Percentiles rank a stretch among this genome's conserved stretches.
Conservation (phyloP, 176 grass and related monocot genomes). For the Ensete ventricosum region DNA sequence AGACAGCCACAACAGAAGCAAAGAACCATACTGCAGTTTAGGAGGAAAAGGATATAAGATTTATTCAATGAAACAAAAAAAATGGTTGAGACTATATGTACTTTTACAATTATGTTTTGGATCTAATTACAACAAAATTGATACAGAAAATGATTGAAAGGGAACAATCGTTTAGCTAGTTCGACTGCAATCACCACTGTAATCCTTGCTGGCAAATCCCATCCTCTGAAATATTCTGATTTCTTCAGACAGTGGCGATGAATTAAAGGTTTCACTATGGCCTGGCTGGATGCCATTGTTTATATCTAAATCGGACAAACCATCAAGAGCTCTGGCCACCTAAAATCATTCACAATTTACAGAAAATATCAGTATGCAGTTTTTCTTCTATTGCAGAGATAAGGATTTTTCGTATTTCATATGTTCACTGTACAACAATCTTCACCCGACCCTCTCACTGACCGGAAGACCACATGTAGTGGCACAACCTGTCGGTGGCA, state of each 20-base stretch:
- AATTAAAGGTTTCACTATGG: slow-evolving; percentile 65
- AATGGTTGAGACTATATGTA: neutral
- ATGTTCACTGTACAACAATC: no score
- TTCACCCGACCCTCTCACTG: neutral
- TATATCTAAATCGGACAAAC: slow-evolving; percentile 78
- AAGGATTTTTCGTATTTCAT: neutral
- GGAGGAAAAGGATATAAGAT: neutral
- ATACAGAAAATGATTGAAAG: neutral
- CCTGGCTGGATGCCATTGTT: slow-evolving; percentile 79
- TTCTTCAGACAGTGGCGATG: slow-evolving; percentile 75
- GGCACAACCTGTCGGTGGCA: neutral
- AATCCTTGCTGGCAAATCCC: slow-evolving; percentile 59
- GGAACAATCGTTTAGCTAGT: slow-evolving; percentile 35
- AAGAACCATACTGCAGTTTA: neutral
- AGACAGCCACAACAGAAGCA: no score
- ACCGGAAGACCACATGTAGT: neutral
- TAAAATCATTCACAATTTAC: slow-evolving; percentile 5
- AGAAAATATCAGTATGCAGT: slow-evolving; percentile 5
- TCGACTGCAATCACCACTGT: slow-evolving; percentile 65
- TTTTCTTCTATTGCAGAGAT: no score
- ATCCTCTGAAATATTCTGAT: slow-evolving; percentile 89
- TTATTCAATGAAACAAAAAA: neutral
- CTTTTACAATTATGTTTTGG: neutral
- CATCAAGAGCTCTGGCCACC: slow-evolving; percentile 94
- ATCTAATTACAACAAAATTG: slow-evolving; percentile 11